Evolutionary conservation across 2,329 filamentous ascomycete genomes (phyloP).

Genomic region (Ampelomyces quisqualis): DNA sequence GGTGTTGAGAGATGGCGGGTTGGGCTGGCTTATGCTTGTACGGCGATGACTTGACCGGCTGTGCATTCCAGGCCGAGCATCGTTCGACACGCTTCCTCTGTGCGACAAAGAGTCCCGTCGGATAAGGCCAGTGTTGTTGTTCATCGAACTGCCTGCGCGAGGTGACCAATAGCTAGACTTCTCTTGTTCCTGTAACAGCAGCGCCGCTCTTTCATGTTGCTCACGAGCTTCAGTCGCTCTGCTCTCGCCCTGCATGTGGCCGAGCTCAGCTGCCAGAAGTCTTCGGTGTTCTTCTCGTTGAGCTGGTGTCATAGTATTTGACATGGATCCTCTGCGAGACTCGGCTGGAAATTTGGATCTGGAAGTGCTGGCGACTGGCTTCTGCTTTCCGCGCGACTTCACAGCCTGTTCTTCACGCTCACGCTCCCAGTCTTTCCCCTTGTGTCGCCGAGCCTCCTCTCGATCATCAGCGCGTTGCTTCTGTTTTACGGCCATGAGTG

Average conservation of each 20-base stretch:
- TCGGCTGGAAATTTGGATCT: slow-evolving; percentile 15
- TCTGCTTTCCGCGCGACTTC: slow-evolving; percentile 21
- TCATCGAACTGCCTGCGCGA: slow-evolving; percentile 16
- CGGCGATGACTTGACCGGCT: slow-evolving; percentile 22
- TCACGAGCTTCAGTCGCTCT: slow-evolving; percentile 26
- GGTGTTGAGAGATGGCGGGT: slow-evolving; percentile 17
- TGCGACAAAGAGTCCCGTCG: slow-evolving; percentile 23
- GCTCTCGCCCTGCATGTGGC: slow-evolving; percentile 27
- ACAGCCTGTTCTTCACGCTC: slow-evolving; percentile 10
- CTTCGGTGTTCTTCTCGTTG: slow-evolving; percentile 17
- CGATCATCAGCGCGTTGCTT: slow-evolving; percentile 17
- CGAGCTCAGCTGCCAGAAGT: slow-evolving; percentile 23
- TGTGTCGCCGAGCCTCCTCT: slow-evolving; percentile 4
- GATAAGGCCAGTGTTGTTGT: slow-evolving; percentile 6
- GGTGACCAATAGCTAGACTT: slow-evolving; percentile 27
- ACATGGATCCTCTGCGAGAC: slow-evolving; percentile 22
- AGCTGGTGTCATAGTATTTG: slow-evolving; percentile 21
- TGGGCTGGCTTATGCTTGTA: slow-evolving; percentile 26
- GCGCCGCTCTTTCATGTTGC: slow-evolving; percentile 24
- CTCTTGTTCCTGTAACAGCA: slow-evolving; percentile 26
- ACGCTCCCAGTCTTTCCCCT: slow-evolving; percentile 3
- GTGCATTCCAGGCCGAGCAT: slow-evolving; percentile 14
- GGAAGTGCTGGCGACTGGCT: slow-evolving; percentile 19
- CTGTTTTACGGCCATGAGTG: slow-evolving; percentile 22
- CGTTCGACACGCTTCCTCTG: slow-evolving; percentile 22